Percentiles rank a stretch among this genome's conserved stretches.
These are phyloP conservation scores for Mycena kentingensis DNA, from an alignment of 768 basidiomycete genomes.

Conservation along the genomic window DNA sequence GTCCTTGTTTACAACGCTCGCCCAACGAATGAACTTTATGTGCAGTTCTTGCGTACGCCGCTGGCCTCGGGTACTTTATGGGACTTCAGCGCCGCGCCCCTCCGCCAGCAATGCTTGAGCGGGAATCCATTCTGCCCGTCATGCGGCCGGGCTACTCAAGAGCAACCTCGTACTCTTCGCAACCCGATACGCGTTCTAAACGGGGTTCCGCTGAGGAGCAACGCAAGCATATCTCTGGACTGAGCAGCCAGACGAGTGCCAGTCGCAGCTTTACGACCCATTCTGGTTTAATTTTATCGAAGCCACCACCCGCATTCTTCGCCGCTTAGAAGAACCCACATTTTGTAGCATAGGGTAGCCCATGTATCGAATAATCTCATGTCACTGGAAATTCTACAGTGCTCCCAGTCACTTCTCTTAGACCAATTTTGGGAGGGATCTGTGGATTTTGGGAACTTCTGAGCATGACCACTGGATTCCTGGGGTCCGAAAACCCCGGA, in stretches of 20 bases:
- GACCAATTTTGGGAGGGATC: too few relatives aligned
- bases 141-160: constrained; percentile 13
- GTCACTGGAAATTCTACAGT: too few relatives aligned
- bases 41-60: constrained; percentile 46
- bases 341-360: constrained; percentile 13
- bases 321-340: not conserved
- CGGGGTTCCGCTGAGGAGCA: constrained; percentile 7
- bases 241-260: constrained; percentile 7
- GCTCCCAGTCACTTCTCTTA: too few relatives aligned
- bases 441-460: too few relatives aligned
- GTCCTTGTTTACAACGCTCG: constrained; percentile 22
- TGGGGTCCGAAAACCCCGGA: too few relatives aligned
- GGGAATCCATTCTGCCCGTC: constrained; percentile 20
- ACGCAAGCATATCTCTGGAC: constrained; percentile 18
- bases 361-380: too few relatives aligned
- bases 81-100: constrained; percentile 34
- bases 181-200: not conserved
- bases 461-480: too few relatives aligned
- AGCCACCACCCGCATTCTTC: constrained; percentile 14
- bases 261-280: not conserved
- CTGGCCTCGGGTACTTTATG: constrained; percentile 41
- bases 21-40: constrained; percentile 10
- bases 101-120: constrained; percentile 16
- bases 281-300: constrained; percentile 18
- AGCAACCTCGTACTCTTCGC: constrained; percentile 7